These are phyloP conservation scores for Colletotrichum zoysiae DNA, from an alignment of 2,329 filamentous ascomycete species.

Conservation along the genomic window DNA sequence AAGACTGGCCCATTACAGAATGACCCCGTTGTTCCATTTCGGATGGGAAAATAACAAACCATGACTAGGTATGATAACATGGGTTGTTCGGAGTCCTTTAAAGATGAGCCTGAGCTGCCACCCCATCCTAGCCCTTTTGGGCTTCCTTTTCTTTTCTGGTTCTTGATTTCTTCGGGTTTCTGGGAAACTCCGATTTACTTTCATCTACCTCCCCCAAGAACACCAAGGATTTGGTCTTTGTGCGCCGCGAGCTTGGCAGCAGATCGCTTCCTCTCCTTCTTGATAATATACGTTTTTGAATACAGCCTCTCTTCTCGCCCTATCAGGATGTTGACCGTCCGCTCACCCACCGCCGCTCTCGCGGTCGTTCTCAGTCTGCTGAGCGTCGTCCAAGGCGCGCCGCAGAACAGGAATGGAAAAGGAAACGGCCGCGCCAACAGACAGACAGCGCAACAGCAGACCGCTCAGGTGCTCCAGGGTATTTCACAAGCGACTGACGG, in stretches of 20 bases:
- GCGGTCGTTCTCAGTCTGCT: constrained; percentile 38
- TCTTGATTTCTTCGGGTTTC: constrained; percentile 32
- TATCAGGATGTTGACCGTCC: constrained; percentile 42
- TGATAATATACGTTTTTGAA: constrained; percentile 11
- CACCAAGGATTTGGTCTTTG: constrained; percentile 28
- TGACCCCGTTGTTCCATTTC: constrained; percentile 19
- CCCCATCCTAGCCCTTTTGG: constrained; percentile 9
- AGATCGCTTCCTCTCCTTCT: not conserved
- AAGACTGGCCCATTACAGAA: not conserved
- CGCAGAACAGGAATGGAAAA: constrained; percentile 39
- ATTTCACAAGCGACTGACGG: constrained; percentile 63
- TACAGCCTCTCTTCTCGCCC: constrained; percentile 1
- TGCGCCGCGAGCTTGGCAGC: constrained; percentile 39
- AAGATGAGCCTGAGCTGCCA: constrained; percentile 38
- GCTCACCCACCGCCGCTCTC: constrained; percentile 36
- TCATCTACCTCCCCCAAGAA: not conserved
- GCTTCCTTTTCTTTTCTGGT: not conserved
- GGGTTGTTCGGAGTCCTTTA: constrained; percentile 15
- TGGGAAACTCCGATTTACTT: constrained; percentile 35
- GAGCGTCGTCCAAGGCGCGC: constrained; percentile 36
- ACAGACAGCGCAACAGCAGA: constrained; percentile 48
- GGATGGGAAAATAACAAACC: constrained; percentile 11
- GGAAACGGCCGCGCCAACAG: constrained; percentile 30
- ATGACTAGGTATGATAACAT: constrained; percentile 20
- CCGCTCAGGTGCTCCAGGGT: constrained; percentile 50